Base-by-base conservation (phyloP, 2,329 filamentous ascomycete genomes). In the Domatiomyces globalis region DNA sequence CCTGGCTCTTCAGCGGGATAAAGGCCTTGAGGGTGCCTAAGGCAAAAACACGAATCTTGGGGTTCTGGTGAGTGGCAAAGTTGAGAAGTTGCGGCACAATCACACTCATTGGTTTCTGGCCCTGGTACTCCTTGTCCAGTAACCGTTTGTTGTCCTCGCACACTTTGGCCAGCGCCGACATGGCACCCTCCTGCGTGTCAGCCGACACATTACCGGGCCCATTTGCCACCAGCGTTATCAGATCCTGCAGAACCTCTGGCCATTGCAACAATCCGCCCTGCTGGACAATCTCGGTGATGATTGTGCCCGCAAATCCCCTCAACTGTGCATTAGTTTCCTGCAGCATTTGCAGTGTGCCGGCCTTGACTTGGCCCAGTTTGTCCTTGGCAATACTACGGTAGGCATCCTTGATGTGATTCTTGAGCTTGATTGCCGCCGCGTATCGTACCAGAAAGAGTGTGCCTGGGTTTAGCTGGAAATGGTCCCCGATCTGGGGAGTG, bases 111-210 rank as follows among this genome's bases (percentile, higher is more conserved):
- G 92, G 92, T 51, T 88, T 79, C 67, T 95, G 84, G 54, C 88
- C 87, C 63, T 88, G 82, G 66, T 94, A 87, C 57, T 95, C 87
- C 61, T 83, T 82, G 68, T 94, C 87, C 50, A 98, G 73, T 53
- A 87, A 76, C 65, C 85, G 87, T 63, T 80, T 83, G 70, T 94
- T 95, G 70, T 98, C 92, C 69, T 98, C 92, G 69, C 92, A 98
- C 55, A 98, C 89, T 73, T 96, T 96, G 66, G 84, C 74, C 67
- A 98, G 75, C 46, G 92, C 89, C 47, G 85, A 81, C 85, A 96
- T 95, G 60, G 87, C 89, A 55, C 89, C 89, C 66, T 98, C 90
- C 65, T 95, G 88, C 10, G 84, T 82, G 63, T 86, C 78, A 44
- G 77, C 71, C 5, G 86, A 73, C 19, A 81, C 73, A 56, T 83